Evolutionary conservation across 2,329 filamentous ascomycete genomes (phyloP), one percentile per base, ranked within the genome.

Genomic region (Monosporascus sp.): DNA sequence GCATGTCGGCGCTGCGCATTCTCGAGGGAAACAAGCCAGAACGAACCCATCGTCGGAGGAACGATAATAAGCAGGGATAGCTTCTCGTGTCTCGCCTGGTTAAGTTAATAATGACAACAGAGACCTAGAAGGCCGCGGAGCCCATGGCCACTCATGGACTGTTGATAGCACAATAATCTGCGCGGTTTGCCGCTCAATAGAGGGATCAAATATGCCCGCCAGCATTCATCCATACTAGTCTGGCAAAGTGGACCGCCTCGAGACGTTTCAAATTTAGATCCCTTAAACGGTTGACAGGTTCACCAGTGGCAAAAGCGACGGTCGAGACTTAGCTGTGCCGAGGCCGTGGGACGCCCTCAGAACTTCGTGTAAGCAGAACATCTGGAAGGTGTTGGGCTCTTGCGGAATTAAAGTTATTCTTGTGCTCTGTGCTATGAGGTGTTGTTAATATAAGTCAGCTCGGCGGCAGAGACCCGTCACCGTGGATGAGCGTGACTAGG

Each of bases 171-270:
- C 56, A 59, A 62, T 69, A 62, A 64, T 70, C 66, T 71, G 71
- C 70, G 73, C 70, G 69, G 62, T 65, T 66, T 69, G 64, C 72
- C 72, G 71, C 68, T 58, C 62, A 62, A 61, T 65, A 63, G 62
- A 65, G 62, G 51, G 61, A 53, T 56, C 61, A 56, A 60, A 63
- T 61, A 61, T 64, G 63, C 65, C 66, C 67, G 64, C 67, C 65
- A 71, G 61, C 64, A 54, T 58, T 56, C 47, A 50, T 57, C 50
- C 58, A 55, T 55, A 57, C 51, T 58, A 50, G 57, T 54, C 53
- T 62, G 51, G 54, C 58, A 60, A 60, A 56, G 45, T 52, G 52
- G 56, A 56, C 55, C 59, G 62, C 51, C 55, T 58, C 54, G 52
- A 55, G 52, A 48, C 64, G 60, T 65, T 64, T 63, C 63, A 63